A percentile compares a stretch with the other conserved stretches of the same genome.
These are phyloP conservation scores for Aspergillus leporis DNA, from an alignment of 495 filamentous ascomycete species.

Conservation along the genomic window DNA sequence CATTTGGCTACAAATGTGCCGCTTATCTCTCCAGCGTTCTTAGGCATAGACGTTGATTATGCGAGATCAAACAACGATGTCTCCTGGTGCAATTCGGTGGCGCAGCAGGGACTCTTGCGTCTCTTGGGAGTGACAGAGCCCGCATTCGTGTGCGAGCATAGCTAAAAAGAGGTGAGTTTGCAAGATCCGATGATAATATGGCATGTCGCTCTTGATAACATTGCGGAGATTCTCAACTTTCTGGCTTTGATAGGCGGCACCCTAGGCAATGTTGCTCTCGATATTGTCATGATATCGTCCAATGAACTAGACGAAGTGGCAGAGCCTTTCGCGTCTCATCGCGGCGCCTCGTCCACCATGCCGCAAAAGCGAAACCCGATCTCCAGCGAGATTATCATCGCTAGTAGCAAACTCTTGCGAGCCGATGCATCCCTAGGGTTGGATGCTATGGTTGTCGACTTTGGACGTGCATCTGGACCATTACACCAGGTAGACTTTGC, in stretches of 20 bases:
- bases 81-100: no score
- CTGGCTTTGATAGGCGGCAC: slow-evolving; percentile 46
- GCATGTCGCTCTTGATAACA: slow-evolving; percentile 43
- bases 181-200: slow-evolving; percentile 41
- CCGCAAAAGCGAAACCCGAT: slow-evolving; percentile 55
- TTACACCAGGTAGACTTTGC: no score
- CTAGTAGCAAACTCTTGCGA: slow-evolving; percentile 46
- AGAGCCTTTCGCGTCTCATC: slow-evolving; percentile 50
- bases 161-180: slow-evolving; percentile 31
- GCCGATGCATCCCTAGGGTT: slow-evolving; percentile 41
- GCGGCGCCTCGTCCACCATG: slow-evolving; percentile 52
- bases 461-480: slow-evolving; percentile 48
- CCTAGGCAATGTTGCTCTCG: slow-evolving; percentile 49
- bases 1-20: no score
- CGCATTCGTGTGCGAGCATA: no score
- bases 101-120: no score
- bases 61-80: no score
- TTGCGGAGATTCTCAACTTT: slow-evolving; percentile 47
- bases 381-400: slow-evolving; percentile 48
- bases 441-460: slow-evolving; percentile 50
- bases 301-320: slow-evolving; percentile 49
- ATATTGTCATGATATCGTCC: slow-evolving; percentile 51
- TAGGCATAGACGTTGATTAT: no score
- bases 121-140: no score
- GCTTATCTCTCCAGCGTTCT: no score